phyloP scores from a whole-genome alignment of 371 early-diverging fungal species.

The Phascolomyces articulosus region DNA sequence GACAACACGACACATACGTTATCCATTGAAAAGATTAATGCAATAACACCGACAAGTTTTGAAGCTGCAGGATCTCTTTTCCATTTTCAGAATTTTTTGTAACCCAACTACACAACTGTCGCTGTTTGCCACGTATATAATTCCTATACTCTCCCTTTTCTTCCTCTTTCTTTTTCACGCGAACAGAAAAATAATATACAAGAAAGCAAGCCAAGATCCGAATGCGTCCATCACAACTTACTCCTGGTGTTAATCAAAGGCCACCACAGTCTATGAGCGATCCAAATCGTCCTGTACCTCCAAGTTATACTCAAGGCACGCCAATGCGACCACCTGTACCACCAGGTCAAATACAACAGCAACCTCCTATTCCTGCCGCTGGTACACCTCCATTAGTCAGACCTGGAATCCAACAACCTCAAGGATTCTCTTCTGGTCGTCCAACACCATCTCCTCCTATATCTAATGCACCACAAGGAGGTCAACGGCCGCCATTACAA shows the following conservation, averaged over 20 bases:
- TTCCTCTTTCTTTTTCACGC: background rate
- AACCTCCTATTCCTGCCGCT: background rate
- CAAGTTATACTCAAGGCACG: conserved; percentile 10
- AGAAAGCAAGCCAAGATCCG: conserved; percentile 18
- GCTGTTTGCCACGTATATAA: background rate
- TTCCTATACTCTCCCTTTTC: background rate
- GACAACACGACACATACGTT: no score
- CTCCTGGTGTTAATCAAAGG: conserved; percentile 15
- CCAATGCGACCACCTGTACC: conserved; percentile 7
- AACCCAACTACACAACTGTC: no score
- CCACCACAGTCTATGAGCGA: conserved; percentile 26
- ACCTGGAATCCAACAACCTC: background rate
- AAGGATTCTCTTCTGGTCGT: conserved; percentile 7
- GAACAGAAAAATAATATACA: background rate
- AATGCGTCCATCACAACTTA: conserved; percentile 23
- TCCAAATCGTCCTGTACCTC: conserved; percentile 16
- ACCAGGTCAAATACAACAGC: conserved; percentile 6
- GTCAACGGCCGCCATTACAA: background rate
- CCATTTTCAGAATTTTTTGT: no score
- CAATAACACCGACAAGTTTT: no score
- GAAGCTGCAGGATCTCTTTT: no score
- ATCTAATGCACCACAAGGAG: conserved; percentile 10
- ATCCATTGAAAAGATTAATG: no score
- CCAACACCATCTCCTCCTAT: conserved; percentile 12
- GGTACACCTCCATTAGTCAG: conserved; percentile 12